A percentile compares a stretch with the other conserved stretches of the same genome.
phyloP scores from a whole-genome alignment of 805 yeast species.

The Candida awuae region DNA sequence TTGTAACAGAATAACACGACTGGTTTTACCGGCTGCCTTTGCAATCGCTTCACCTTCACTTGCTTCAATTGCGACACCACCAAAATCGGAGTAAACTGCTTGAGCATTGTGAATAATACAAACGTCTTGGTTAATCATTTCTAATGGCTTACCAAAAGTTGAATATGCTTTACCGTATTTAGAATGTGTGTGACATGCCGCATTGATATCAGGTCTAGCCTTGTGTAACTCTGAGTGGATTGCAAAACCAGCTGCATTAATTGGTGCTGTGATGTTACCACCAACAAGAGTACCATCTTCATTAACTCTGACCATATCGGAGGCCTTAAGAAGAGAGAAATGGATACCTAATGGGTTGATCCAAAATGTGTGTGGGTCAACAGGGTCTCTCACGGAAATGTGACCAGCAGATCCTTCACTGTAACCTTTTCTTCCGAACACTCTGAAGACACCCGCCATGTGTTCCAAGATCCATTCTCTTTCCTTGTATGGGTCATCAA shows the following conservation, averaged over 20 bases:
- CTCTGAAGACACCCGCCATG: slow-evolving; percentile 79
- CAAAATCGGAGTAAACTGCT: slow-evolving; percentile 59
- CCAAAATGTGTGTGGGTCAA: slow-evolving; percentile 77
- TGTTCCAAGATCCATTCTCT: slow-evolving; percentile 56
- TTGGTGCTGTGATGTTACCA: slow-evolving; percentile 36
- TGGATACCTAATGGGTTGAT: slow-evolving; percentile 82
- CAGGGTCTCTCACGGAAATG: slow-evolving; percentile 78
- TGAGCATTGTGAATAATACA: slow-evolving; percentile 61
- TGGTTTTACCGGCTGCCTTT: slow-evolving; percentile 48
- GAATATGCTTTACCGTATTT: slow-evolving; percentile 58
- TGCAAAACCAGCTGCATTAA: slow-evolving; percentile 64
- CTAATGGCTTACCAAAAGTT: slow-evolving; percentile 56
- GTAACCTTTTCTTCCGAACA: slow-evolving; percentile 71
- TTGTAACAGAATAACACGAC: slow-evolving; percentile 47
- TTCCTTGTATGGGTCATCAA: slow-evolving; percentile 40
- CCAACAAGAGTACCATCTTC: slow-evolving; percentile 57
- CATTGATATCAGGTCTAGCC: slow-evolving; percentile 62
- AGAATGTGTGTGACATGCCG: slow-evolving; percentile 69
- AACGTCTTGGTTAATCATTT: slow-evolving; percentile 75
- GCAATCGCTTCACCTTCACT: slow-evolving; percentile 61
- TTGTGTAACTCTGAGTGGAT: slow-evolving; percentile 62
- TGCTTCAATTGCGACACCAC: slow-evolving; percentile 68
- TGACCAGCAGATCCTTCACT: slow-evolving; percentile 82
- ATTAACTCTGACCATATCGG: slow-evolving; percentile 58
- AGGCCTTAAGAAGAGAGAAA: slow-evolving; percentile 50